Evolutionary conservation across 106 monocot genomes (phyloP), one percentile per base, ranked within the genome.

Genomic region (Dendrobium huoshanense): DNA sequence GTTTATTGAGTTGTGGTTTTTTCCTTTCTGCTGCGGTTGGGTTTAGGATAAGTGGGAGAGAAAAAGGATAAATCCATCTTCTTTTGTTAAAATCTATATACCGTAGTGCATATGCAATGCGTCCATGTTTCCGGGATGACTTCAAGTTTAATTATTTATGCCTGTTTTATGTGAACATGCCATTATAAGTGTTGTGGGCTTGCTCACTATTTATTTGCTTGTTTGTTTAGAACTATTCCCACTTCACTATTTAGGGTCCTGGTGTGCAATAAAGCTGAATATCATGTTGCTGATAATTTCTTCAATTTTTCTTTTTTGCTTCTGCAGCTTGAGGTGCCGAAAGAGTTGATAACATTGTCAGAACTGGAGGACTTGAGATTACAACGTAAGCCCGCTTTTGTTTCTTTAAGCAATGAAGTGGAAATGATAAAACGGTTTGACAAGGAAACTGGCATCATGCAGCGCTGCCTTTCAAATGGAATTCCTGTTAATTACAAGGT

Each of bases 401-500:
- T 91, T 80, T 68, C 88, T 27, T 72, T 90, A 64, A 79, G 55
- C 77, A 64, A 80, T 81, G 86, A 89, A 55, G 51, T 79, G 29
- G 78, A 86, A 83, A 48, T 45, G 19, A 81, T 79, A 72, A 95
- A 91, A 81, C 54, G 87, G 78, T 89, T 93, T 82, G 95, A 99
- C 73, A 41, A 86, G 54, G 99, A 95, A 82, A 95, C 93, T 81
- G 95, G 95, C 54, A 99, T 99, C 70, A 83, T 79, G 37, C 93
- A 93, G 64, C 41, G 91, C 45, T 87, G 99, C 41, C 99, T 99
- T 77, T 88, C 99, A 79, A 99, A 99, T 90, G 95, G 95, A 58
- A 99, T 99, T 84, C 86, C 95, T 68, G 87, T 98, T 49, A 98
- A 98, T 79, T 98, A 98, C 84, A 98, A 95, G 97, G 97, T 97